phyloP scores from a whole-genome alignment of 768 basidiomycete genomes.

The Mycena albidolilacea region DNA sequence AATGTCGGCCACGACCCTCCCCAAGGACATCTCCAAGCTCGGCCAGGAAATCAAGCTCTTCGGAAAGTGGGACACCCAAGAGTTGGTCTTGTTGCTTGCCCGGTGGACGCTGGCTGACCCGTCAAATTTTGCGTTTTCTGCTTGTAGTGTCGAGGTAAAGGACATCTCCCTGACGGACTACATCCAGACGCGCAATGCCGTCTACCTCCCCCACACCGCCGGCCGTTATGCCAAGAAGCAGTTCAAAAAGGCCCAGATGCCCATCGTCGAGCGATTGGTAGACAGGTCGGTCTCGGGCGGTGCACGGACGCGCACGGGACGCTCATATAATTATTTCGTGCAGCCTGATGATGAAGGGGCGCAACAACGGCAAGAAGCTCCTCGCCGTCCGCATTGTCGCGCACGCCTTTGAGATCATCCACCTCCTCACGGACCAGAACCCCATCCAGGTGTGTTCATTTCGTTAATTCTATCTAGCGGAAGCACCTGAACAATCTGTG shows the following conservation, averaged over 20 bases:
- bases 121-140: background rate
- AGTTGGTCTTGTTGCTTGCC: slow-evolving; percentile 71
- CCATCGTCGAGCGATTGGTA: slow-evolving; percentile 98
- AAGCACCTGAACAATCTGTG: background rate
- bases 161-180: slow-evolving; percentile 99
- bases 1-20: slow-evolving; percentile 74
- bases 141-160: slow-evolving; percentile 93
- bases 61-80: slow-evolving; percentile 98
- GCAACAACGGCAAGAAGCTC: slow-evolving; percentile 99
- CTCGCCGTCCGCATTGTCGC: slow-evolving; percentile 99
- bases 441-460: slow-evolving; percentile 88
- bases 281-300: slow-evolving; percentile 80
- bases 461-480: background rate
- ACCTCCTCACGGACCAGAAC: slow-evolving; percentile 99
- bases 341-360: slow-evolving; percentile 99
- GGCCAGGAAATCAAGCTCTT: slow-evolving; percentile 95
- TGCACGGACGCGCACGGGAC: background rate
- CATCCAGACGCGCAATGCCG: slow-evolving; percentile 98
- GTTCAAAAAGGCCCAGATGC: slow-evolving; percentile 99
- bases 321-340: slow-evolving; percentile 13
- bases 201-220: slow-evolving; percentile 98
- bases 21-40: slow-evolving; percentile 85
- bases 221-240: slow-evolving; percentile 99
- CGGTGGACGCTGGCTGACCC: background rate
- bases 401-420: slow-evolving; percentile 99